Evolutionary conservation across 176 grass and related monocot genomes (phyloP).

Genomic region (Triticum aestivum): DNA sequence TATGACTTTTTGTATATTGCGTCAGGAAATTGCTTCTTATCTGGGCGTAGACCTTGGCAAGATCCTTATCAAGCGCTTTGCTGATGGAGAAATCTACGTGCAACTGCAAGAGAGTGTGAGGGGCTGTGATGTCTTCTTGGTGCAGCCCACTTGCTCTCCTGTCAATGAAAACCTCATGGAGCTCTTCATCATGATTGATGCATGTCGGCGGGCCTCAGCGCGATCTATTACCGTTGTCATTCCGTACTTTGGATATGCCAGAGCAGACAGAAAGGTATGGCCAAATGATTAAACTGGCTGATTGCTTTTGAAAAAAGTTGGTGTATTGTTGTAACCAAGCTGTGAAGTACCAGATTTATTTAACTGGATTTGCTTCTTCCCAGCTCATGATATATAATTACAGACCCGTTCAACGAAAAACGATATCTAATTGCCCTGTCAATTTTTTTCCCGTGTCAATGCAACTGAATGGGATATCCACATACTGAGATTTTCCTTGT

Average conservation of each 20-base stretch:
- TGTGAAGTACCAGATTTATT: not conserved
- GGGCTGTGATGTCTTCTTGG: constrained; percentile 90
- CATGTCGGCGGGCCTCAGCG: constrained; percentile 83
- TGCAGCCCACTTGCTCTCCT: constrained; percentile 87
- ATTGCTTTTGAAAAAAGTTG: not conserved
- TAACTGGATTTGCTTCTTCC: not conserved
- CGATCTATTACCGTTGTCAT: constrained; percentile 87
- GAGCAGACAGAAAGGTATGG: constrained; percentile 93
- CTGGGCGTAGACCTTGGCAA: constrained; percentile 78
- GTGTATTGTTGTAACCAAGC: not conserved
- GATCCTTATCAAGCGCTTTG: constrained; percentile 84
- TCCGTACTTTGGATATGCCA: constrained; percentile 97
- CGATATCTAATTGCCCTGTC: not conserved
- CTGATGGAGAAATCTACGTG: constrained; percentile 94
- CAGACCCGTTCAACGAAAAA: too few relatives aligned
- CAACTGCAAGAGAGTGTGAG: constrained; percentile 91
- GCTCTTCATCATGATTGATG: constrained; percentile 94
- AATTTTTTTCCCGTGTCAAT: not conserved
- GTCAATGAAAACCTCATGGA: constrained; percentile 98
- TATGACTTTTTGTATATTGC: not conserved
- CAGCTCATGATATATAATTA: not conserved
- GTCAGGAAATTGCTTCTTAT: constrained; percentile 86
- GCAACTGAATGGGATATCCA: not conserved
- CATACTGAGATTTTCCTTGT: not conserved
- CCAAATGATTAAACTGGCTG: not conserved